Evolutionary conservation across 83 land plant species (phyloP).

Genomic region (Thuja plicata): DNA sequence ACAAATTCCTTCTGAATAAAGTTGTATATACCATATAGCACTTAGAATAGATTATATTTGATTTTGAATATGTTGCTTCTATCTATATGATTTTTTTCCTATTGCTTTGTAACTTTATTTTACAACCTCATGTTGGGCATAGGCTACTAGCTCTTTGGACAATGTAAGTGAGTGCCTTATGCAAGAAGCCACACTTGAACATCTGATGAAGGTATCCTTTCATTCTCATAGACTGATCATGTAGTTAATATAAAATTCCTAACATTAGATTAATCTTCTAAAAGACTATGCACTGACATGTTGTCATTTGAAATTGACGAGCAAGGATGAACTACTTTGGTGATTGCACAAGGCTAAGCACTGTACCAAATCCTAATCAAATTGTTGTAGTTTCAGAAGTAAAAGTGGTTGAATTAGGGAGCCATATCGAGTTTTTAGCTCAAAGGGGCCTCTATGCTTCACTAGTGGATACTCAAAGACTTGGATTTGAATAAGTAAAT

Average conservation of each 20-base stretch:
- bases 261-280: neutral
- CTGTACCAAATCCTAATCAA: slow-evolving; percentile 91
- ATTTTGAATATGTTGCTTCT: neutral
- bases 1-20: neutral
- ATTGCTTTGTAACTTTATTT: slow-evolving; percentile 5
- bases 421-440: slow-evolving; percentile 75
- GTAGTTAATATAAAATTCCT: neutral
- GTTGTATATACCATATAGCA: neutral
- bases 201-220: slow-evolving; percentile 70
- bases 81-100: neutral
- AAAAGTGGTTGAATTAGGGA: slow-evolving; percentile 72
- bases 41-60: neutral
- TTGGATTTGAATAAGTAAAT: slow-evolving; percentile 74
- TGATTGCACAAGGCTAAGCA: slow-evolving; percentile 97
- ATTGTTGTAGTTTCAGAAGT: slow-evolving; percentile 90
- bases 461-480: slow-evolving; percentile 86
- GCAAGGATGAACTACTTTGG: slow-evolving; percentile 89
- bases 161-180: slow-evolving; percentile 91
- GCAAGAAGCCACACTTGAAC: slow-evolving; percentile 86
- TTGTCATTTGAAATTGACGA: neutral
- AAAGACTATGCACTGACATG: neutral
- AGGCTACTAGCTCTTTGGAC: slow-evolving; percentile 99
- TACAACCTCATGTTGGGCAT: neutral
- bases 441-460: slow-evolving; percentile 78
- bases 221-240: neutral